Evolutionary conservation across 768 basidiomycete genomes (phyloP).

Genomic region (Dacryopinax spathularia): DNA sequence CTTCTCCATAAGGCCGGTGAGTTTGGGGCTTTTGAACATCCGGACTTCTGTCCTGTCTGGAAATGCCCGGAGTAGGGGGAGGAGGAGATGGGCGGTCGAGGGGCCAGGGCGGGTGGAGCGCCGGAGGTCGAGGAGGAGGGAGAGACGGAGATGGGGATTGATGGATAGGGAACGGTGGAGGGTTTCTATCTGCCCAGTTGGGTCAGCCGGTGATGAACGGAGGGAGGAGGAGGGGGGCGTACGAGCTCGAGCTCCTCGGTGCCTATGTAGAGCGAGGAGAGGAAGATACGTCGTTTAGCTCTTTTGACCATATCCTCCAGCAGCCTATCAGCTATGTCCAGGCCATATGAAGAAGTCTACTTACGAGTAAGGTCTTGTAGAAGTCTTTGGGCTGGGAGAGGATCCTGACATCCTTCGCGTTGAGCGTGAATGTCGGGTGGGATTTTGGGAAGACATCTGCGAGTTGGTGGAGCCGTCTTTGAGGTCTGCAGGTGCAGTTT

Average conservation of each 20-base stretch:
- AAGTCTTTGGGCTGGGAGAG: conserved; percentile 47
- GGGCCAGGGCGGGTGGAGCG: conserved; percentile 29
- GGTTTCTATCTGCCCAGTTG: background rate
- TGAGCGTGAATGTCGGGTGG: conserved; percentile 38
- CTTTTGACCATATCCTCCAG: conserved; percentile 55
- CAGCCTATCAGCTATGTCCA: background rate
- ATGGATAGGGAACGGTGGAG: conserved; percentile 10
- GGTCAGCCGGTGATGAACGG: background rate
- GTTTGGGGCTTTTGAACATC: conserved; percentile 76
- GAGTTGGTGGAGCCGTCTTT: background rate
- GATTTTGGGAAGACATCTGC: conserved; percentile 1
- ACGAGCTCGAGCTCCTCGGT: conserved; percentile 67
- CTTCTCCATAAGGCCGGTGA: conserved; percentile 56
- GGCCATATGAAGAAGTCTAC: background rate
- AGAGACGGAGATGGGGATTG: conserved; percentile 53
- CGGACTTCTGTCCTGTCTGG: conserved; percentile 59
- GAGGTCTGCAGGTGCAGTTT: background rate
- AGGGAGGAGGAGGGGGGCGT: conserved; percentile 22
- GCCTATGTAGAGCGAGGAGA: conserved; percentile 84
- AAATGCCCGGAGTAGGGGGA: conserved; percentile 38
- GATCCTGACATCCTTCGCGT: conserved; percentile 37
- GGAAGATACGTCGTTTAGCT: conserved; percentile 68
- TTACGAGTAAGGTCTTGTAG: conserved; percentile 39
- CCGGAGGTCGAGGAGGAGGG: conserved; percentile 52
- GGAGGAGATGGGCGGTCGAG: conserved; percentile 37